These are phyloP conservation scores for Thelonectria olida DNA, from an alignment of 2,329 filamentous ascomycete genomes.

Conservation along the genomic window DNA sequence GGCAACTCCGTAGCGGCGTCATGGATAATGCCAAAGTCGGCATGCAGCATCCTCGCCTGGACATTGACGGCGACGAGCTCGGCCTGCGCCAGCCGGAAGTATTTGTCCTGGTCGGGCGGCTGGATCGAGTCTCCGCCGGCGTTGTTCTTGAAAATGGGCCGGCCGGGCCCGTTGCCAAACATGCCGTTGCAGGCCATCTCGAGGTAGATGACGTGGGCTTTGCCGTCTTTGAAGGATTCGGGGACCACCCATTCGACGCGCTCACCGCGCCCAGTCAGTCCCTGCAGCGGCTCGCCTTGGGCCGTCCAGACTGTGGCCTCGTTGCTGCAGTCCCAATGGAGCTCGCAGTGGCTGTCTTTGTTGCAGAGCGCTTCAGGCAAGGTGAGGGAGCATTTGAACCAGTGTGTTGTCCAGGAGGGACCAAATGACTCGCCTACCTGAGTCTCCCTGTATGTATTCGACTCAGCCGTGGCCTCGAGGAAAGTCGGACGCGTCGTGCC, in stretches of 20 bases:
- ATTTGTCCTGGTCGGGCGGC: conserved; percentile 83
- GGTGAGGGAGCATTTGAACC: no score
- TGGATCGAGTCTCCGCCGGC: conserved; percentile 85
- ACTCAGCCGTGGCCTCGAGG: no score
- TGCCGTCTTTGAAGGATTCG: conserved; percentile 80
- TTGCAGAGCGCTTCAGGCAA: no score
- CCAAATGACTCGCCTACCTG: no score
- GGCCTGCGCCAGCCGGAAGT: conserved; percentile 79
- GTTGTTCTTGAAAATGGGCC: no score
- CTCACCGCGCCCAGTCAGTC: conserved; percentile 89
- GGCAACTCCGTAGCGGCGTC: conserved; percentile 95
- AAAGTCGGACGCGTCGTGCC: no score
- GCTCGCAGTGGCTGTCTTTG: no score
- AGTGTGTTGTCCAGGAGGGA: no score
- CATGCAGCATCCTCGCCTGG: conserved; percentile 81
- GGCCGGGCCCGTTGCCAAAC: conserved; percentile 91
- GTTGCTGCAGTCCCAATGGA: conserved; percentile 95
- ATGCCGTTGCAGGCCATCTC: conserved; percentile 99
- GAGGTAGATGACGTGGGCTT: conserved; percentile 90
- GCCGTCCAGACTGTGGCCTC: conserved; percentile 95
- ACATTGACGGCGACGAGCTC: conserved; percentile 91
- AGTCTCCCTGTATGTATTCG: no score
- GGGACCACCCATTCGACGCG: conserved; percentile 92
- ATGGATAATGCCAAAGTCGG: conserved; percentile 95
- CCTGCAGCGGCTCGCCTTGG: conserved; percentile 89